These are phyloP conservation scores for Glycine tomentella DNA, from an alignment of 306 rosid genomes.

Conservation along the genomic window DNA sequence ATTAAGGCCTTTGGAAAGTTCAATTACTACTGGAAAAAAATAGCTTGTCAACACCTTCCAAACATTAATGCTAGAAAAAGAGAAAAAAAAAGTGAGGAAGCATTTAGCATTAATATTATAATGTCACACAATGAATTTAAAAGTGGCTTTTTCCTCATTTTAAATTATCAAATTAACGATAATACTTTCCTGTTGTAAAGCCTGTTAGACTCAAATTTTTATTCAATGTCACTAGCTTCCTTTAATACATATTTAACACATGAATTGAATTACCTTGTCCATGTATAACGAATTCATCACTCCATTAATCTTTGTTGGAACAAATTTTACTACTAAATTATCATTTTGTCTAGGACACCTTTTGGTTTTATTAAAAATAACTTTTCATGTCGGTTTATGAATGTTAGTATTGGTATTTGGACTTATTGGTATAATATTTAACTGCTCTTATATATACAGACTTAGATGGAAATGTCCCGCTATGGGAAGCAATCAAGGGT, in stretches of 20 bases:
- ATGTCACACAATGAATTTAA: not conserved
- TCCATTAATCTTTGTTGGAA: not conserved
- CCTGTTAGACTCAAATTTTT: not conserved
- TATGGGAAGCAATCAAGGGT: conserved; percentile 68
- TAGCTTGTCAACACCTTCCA: not conserved
- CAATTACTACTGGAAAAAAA: not conserved
- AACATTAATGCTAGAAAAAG: not conserved
- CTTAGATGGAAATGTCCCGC: conserved; percentile 58
- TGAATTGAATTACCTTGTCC: not conserved
- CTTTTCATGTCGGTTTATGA: not conserved
- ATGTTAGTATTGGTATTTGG: not conserved
- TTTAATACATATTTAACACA: not conserved
- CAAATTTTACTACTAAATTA: not conserved
- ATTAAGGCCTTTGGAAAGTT: not conserved
- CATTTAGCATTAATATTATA: not conserved
- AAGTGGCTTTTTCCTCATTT: not conserved
- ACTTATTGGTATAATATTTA: not conserved
- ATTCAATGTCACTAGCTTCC: not conserved
- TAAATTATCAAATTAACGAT: not conserved
- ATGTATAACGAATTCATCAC: not conserved
- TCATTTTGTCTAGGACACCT: not conserved
- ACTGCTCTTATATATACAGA: conserved; percentile 49
- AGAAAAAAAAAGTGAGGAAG: not conserved
- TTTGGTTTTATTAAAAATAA: not conserved
- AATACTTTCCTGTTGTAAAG: not conserved